phyloP scores from a whole-genome alignment of 23 red algal species.

The Chondrus crispus region DNA sequence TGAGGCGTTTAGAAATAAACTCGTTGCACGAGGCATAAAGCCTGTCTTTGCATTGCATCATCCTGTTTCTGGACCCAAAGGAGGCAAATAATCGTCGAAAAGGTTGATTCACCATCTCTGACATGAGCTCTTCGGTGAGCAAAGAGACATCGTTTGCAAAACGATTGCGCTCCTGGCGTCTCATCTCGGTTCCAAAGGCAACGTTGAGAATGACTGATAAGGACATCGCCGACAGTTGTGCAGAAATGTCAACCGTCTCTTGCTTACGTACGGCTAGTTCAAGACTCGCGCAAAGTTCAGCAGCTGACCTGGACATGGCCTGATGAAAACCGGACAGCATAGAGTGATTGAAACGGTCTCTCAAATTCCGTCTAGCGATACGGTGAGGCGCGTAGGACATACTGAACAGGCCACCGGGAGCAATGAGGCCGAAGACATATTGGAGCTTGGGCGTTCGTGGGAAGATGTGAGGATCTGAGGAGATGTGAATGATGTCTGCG shows the following conservation, averaged over 20 bases:
- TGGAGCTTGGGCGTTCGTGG: neutral
- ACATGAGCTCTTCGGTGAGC: neutral
- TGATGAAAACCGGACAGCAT: neutral
- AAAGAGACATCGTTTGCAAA: neutral
- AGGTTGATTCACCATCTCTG: neutral
- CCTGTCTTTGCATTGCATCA: neutral
- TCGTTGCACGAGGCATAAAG: neutral
- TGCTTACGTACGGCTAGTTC: too few species aligned
- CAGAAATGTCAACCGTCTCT: too few species aligned
- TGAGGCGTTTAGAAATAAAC: neutral
- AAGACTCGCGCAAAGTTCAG: neutral
- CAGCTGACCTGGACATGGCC: neutral
- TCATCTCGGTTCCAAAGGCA: neutral
- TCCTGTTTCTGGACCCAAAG: neutral
- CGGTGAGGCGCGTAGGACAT: neutral
- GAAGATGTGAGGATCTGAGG: neutral
- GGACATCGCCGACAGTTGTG: too few species aligned
- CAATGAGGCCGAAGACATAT: neutral
- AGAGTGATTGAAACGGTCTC: neutral
- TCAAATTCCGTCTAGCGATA: neutral
- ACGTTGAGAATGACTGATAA: slow-evolving; percentile 1
- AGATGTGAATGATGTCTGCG: neutral
- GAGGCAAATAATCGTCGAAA: neutral
- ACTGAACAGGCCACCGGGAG: neutral
- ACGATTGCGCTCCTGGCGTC: neutral